Percentiles rank a stretch among this genome's conserved stretches.
Conservation (phyloP, 2,329 filamentous ascomycete genomes). For the Aspergillus udagawae region DNA sequence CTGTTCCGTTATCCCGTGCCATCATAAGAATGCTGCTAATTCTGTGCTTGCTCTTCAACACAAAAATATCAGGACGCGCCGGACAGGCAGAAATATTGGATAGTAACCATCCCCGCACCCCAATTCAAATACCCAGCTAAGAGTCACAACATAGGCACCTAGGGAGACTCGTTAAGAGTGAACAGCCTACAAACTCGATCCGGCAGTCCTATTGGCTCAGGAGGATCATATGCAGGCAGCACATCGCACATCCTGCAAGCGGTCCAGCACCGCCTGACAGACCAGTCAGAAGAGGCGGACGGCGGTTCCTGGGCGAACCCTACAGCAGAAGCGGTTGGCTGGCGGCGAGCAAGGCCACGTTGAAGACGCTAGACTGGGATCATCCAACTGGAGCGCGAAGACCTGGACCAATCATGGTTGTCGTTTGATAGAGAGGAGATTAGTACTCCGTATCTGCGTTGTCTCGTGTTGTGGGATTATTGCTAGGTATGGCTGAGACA, state of each 20-base stretch:
- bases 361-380: conserved; percentile 17
- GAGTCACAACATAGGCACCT: not conserved
- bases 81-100: not conserved
- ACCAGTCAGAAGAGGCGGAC: conserved; percentile 5
- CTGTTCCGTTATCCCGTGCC: not conserved
- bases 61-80: not conserved
- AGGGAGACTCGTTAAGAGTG: not conserved
- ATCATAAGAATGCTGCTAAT: not conserved
- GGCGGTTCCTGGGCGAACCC: conserved; percentile 17
- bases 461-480: not conserved
- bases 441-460: not conserved
- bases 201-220: not conserved
- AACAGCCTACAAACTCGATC: not conserved
- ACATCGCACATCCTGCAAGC: not conserved
- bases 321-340: conserved; percentile 12
- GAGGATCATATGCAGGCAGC: not conserved
- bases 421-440: not conserved
- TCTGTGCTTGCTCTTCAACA: not conserved
- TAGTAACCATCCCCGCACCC: not conserved
- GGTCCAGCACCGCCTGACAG: not conserved
- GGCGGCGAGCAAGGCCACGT: conserved; percentile 20
- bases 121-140: not conserved
- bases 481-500: not conserved
- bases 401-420: conserved; percentile 6
- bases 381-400: not conserved